Base-by-base conservation (phyloP, 805 yeast species). In the Starmerella sp. region DNA sequence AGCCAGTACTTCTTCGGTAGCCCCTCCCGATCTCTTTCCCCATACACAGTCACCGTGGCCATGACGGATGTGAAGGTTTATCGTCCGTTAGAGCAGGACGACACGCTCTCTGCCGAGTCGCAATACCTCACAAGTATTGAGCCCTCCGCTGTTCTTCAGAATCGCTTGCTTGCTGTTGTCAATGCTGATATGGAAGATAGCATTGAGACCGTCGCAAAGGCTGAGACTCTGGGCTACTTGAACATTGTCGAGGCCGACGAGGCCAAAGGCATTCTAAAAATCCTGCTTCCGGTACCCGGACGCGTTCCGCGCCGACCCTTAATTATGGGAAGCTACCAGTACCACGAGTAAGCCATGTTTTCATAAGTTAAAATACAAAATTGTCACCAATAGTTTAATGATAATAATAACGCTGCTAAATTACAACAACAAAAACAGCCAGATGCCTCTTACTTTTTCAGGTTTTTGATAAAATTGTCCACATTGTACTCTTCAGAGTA, bases 401-500 rank as follows among this genome's bases (percentile, higher is more conserved):
- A 9, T 17, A 35, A 44, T 43, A 48, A 15, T 38, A 39, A 39
- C 4, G 11, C 10, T 39, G 7, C 8, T 15, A 39, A 39, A 32
- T 9, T 9, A 9, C n/a, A 41, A 48, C 34, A 53, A 5, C 15
- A 36, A n/a, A 39, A 43, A 30, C 37, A 28, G 15, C 17, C n/a
- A 44, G 8, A 36, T 9, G 6, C 15, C 29, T 35, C 7, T n/a
- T 38, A 50, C 60, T 66, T 79, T 61, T 77, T 78, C 58, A 87
- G 76, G 31, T 85, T 84, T 72, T 86, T 86, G 70, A 93, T 91
- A 69, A 93, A 93, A 53, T 84, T 81, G 69, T 91, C 97, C 71
- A 93, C 79, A 65, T 93, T 87, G 70, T 93, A 93, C 73, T 93
- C 98, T 66, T 93, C 98, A 60, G 90, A 96, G 65, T 93, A 93